phyloP scores from a whole-genome alignment of 2,329 filamentous ascomycete species.

The Aspergillus floridensis region DNA sequence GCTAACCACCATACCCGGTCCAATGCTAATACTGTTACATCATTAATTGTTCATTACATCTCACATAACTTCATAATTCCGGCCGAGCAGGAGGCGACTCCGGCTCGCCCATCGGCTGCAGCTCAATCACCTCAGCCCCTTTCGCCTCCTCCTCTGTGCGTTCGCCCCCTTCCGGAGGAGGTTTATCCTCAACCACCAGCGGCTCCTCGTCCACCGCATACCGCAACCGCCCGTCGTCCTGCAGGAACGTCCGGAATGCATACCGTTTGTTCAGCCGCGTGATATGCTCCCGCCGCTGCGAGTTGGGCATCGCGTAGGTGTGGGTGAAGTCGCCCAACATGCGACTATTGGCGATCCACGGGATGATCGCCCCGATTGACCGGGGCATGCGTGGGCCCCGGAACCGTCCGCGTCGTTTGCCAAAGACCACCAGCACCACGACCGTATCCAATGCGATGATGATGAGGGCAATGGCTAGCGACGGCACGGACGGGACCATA shows the following conservation, averaged over 20 bases:
- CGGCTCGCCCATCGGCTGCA: slow-evolving; percentile 6
- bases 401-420: slow-evolving; percentile 33
- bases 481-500: slow-evolving; percentile 31
- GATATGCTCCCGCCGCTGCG: slow-evolving; percentile 27
- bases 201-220: slow-evolving; percentile 35
- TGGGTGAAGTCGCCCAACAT: slow-evolving; percentile 32
- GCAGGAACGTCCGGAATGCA: slow-evolving; percentile 32
- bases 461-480: slow-evolving; percentile 26
- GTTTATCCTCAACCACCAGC: neutral
- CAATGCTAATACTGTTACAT: slow-evolving; percentile 7
- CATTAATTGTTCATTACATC: slow-evolving; percentile 9
- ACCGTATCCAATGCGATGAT: slow-evolving; percentile 34
- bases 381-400: slow-evolving; percentile 33
- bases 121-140: slow-evolving; percentile 16
- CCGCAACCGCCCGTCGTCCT: slow-evolving; percentile 28
- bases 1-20: neutral
- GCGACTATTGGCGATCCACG: slow-evolving; percentile 35
- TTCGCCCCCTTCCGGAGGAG: neutral
- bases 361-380: slow-evolving; percentile 34
- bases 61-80: slow-evolving; percentile 19
- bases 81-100: slow-evolving; percentile 1
- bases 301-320: slow-evolving; percentile 31
- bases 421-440: slow-evolving; percentile 33
- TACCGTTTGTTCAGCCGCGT: slow-evolving; percentile 30
- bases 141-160: slow-evolving; percentile 6